Percentiles rank a stretch among this genome's conserved stretches.
Conservation (phyloP, 2,329 filamentous ascomycete species). For the Botryotinia convoluta region DNA sequence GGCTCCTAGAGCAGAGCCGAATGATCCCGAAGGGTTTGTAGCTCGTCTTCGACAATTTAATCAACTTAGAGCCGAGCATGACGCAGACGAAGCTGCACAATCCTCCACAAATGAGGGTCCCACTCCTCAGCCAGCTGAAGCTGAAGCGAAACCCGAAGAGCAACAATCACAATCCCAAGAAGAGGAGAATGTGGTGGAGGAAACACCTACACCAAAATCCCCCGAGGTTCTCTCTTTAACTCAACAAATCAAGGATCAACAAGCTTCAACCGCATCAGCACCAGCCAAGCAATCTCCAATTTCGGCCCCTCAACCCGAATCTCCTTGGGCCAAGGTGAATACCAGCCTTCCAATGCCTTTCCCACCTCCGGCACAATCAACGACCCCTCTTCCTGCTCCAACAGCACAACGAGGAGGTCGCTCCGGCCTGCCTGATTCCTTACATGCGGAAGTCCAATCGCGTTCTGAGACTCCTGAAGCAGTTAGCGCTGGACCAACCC, state of each 20-base stretch:
- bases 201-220: slow-evolving; percentile 31
- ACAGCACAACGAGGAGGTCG: slow-evolving; percentile 81
- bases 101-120: slow-evolving; percentile 34
- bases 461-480: slow-evolving; percentile 73
- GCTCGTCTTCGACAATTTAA: slow-evolving; percentile 78
- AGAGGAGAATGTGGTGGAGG: slow-evolving; percentile 20
- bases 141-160: slow-evolving; percentile 25
- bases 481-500: slow-evolving; percentile 53
- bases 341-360: slow-evolving; percentile 74
- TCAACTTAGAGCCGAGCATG: slow-evolving; percentile 70
- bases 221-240: slow-evolving; percentile 67
- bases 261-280: slow-evolving; percentile 42
- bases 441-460: slow-evolving; percentile 63
- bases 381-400: slow-evolving; percentile 81
- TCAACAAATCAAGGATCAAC: slow-evolving; percentile 69
- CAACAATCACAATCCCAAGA: slow-evolving; percentile 23
- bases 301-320: slow-evolving; percentile 44
- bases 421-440: slow-evolving; percentile 77
- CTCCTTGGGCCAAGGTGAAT: slow-evolving; percentile 59
- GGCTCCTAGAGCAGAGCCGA: slow-evolving; percentile 56
- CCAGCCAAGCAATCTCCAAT: slow-evolving; percentile 57
- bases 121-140: slow-evolving; percentile 31
- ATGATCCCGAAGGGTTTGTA: slow-evolving; percentile 60
- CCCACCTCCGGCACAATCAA: slow-evolving; percentile 64
- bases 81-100: slow-evolving; percentile 47